Evolutionary conservation across 495 filamentous ascomycete species (phyloP).

Genomic region (Annulohypoxylon nitens): DNA sequence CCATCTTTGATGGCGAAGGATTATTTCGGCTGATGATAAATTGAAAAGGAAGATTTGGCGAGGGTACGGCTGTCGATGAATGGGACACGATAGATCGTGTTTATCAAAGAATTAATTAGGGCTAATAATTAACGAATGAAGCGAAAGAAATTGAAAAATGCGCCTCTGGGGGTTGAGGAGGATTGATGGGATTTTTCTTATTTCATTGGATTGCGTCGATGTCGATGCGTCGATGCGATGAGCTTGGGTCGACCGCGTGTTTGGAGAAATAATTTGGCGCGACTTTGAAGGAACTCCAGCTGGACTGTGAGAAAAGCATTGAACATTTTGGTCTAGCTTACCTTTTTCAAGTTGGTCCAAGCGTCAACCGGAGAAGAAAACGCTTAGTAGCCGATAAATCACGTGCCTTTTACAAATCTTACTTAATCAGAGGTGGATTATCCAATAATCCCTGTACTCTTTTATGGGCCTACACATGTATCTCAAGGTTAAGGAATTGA

Average conservation of each 20-base stretch:
- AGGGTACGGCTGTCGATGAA: conserved; percentile 22
- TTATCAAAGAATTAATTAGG: conserved; percentile 26
- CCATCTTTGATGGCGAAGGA: conserved; percentile 57
- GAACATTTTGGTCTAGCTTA: conserved; percentile 8
- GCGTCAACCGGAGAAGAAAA: conserved; percentile 14
- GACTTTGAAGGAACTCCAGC: conserved; percentile 31
- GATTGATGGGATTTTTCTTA: conserved; percentile 30
- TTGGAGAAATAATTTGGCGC: conserved; percentile 57
- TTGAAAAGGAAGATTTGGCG: conserved; percentile 15
- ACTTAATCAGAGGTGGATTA: background rate
- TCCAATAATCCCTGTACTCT: background rate
- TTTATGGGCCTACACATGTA: background rate
- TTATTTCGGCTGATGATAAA: conserved; percentile 35
- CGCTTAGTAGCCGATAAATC: background rate
- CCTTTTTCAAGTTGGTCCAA: conserved; percentile 24
- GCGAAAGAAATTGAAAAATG: conserved; percentile 33
- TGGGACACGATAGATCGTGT: conserved; percentile 42
- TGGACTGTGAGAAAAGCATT: conserved; percentile 22
- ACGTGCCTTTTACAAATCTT: background rate
- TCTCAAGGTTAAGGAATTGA: background rate
- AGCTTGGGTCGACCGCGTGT: conserved; percentile 51
- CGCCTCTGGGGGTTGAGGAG: conserved; percentile 36
- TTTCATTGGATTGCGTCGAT: conserved; percentile 24
- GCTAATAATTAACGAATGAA: conserved; percentile 28
- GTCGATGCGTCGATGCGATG: conserved; percentile 32